Percentiles rank a stretch among this genome's conserved stretches.
phyloP scores from a whole-genome alignment of 2,329 filamentous ascomycete genomes.

The Knufia fluminis region DNA sequence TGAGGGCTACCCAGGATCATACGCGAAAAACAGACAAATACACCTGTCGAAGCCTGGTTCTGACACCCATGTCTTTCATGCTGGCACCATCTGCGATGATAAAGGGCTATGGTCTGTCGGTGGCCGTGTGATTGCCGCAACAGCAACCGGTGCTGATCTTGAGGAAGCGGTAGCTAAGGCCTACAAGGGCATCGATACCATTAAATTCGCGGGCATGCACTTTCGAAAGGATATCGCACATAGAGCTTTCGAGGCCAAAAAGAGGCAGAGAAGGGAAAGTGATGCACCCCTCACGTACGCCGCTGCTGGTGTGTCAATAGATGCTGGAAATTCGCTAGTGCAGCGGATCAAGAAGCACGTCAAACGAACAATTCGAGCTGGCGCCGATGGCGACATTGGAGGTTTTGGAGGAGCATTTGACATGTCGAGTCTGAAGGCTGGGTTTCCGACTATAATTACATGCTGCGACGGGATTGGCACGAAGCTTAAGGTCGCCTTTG shows the following conservation, averaged over 20 bases:
- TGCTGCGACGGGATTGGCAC: conserved; percentile 95
- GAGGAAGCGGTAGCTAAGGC: conserved; percentile 75
- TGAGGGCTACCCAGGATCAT: conserved; percentile 79
- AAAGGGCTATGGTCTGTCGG: conserved; percentile 66
- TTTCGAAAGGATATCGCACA: conserved; percentile 89
- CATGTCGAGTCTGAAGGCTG: conserved; percentile 49
- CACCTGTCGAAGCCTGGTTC: conserved; percentile 45
- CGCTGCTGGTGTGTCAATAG: conserved; percentile 84
- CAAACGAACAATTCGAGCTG: conserved; percentile 71
- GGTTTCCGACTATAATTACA: conserved; percentile 80
- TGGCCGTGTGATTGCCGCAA: conserved; percentile 89
- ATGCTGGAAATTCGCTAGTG: conserved; percentile 87
- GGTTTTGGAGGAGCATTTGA: conserved; percentile 89
- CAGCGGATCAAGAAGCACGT: conserved; percentile 85
- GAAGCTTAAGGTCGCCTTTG: conserved; percentile 91
- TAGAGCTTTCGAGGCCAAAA: conserved; percentile 40
- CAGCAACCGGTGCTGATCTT: conserved; percentile 64
- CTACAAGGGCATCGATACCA: conserved; percentile 72
- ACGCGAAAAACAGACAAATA: conserved; percentile 67
- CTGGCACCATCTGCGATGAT: conserved; percentile 61
- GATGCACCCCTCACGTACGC: conserved; percentile 66
- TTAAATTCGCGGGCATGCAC: conserved; percentile 82
- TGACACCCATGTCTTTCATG: conserved; percentile 77
- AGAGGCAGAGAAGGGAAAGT: conserved; percentile 11
- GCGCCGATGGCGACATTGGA: conserved; percentile 86